These are phyloP conservation scores for Pyricularia sp. DNA, from an alignment of 2,329 filamentous ascomycete species.

Conservation along the genomic window DNA sequence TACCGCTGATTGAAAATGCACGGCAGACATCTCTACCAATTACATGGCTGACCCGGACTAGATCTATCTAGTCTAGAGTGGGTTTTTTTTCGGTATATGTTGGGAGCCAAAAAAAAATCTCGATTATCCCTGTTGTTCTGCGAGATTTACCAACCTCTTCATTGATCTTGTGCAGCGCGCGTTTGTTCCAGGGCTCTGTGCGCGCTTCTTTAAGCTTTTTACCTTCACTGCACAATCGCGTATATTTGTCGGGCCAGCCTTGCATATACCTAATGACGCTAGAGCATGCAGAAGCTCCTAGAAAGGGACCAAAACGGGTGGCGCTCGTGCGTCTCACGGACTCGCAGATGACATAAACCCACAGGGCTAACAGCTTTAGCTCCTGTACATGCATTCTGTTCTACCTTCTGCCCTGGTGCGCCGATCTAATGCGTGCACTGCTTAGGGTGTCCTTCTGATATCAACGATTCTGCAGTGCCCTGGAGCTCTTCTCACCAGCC, in stretches of 20 bases:
- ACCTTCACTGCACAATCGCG: neutral
- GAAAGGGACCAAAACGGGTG: neutral
- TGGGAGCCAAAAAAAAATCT: neutral
- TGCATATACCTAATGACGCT: neutral
- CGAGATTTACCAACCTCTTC: neutral
- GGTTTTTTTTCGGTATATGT: neutral
- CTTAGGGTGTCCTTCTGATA: neutral
- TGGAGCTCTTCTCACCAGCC: neutral
- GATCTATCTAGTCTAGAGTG: neutral
- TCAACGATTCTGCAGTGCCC: neutral
- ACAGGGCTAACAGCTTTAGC: neutral
- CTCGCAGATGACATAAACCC: neutral
- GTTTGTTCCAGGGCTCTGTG: neutral
- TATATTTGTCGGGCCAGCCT: neutral
- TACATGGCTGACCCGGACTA: neutral
- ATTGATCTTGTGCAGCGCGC: neutral
- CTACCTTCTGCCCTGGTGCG: neutral
- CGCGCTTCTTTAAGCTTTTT: neutral
- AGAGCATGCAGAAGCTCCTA: neutral
- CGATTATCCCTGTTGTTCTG: neutral
- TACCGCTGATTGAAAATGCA: neutral
- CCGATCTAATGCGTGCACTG: neutral
- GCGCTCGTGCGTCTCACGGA: neutral
- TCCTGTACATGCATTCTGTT: neutral
- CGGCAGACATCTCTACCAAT: neutral